phyloP scores from a whole-genome alignment of 164 flowering plant species.

The Kalanchoe fedtschenkoi region DNA sequence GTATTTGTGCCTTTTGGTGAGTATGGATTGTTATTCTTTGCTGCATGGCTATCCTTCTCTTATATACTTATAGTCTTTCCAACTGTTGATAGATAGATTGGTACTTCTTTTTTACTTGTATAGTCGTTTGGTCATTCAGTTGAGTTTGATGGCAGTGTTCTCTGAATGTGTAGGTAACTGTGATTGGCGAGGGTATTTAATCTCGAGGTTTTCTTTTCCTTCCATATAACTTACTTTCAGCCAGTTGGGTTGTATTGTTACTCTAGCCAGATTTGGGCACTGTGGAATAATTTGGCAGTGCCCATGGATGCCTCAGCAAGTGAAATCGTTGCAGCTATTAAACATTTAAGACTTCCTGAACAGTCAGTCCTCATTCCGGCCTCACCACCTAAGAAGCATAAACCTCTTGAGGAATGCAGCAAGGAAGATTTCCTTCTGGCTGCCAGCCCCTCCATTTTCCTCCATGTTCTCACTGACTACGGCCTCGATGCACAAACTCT shows the following conservation, averaged over 20 bases:
- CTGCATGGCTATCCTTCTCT: no score
- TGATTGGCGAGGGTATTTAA: no score
- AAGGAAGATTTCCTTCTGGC: conserved; percentile 93
- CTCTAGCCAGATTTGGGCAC: conserved; percentile 36
- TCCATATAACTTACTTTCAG: no score
- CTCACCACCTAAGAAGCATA: conserved; percentile 46
- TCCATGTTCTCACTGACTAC: conserved; percentile 84
- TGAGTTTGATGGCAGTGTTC: no score
- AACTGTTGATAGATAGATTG: no score
- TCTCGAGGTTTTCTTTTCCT: no score
- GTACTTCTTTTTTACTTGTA: no score
- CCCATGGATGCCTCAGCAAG: conserved; percentile 62
- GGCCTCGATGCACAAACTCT: conserved; percentile 88
- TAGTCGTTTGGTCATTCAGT: no score
- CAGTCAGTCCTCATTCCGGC: conserved; percentile 49
- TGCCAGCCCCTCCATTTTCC: conserved; percentile 86
- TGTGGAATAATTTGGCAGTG: conserved; percentile 69
- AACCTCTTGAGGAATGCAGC: conserved; percentile 62
- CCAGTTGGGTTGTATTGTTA: neutral
- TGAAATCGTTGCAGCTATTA: neutral
- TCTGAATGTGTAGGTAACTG: no score
- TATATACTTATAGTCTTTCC: no score
- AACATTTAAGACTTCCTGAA: conserved; percentile 22
- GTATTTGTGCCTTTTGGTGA: no score
- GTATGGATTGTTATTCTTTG: no score